Conservation (phyloP, 495 filamentous ascomycete species). For the Podospora anserina region DNA sequence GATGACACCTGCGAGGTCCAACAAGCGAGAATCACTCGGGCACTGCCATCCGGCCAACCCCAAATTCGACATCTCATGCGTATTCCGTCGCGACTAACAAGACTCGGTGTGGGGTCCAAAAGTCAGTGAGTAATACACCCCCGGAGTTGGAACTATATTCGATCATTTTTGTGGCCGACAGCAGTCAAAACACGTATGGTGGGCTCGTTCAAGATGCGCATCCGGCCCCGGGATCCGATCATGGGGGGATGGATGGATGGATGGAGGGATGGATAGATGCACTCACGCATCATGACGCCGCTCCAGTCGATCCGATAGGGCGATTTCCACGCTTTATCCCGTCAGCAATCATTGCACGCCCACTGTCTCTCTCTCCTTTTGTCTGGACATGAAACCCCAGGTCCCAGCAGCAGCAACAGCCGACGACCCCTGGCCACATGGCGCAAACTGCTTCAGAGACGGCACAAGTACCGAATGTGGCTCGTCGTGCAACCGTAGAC, state of each 20-base stretch:
- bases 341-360: not conserved
- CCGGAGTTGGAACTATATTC: not conserved
- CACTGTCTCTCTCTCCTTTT: not conserved
- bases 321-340: not conserved
- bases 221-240: not conserved
- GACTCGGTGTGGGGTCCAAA: not conserved
- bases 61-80: not conserved
- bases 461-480: constrained; percentile 3
- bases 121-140: not conserved
- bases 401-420: not conserved
- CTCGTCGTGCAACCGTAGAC: constrained; percentile 1
- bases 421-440: not conserved
- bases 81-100: not conserved
- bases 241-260: not conserved
- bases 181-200: not conserved
- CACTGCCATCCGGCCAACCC: not conserved
- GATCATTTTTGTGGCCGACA: not conserved
- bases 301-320: not conserved
- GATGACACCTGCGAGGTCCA: not conserved
- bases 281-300: no score
- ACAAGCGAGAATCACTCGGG: not conserved
- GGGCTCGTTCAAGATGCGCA: not conserved
- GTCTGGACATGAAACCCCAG: not conserved
- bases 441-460: not conserved
- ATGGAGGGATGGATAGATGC: not conserved